A percentile compares a stretch with the other conserved stretches of the same genome.
Evolutionary conservation across 2,329 filamentous ascomycete genomes (phyloP).

Genomic region (Colletotrichum echinochloae): DNA sequence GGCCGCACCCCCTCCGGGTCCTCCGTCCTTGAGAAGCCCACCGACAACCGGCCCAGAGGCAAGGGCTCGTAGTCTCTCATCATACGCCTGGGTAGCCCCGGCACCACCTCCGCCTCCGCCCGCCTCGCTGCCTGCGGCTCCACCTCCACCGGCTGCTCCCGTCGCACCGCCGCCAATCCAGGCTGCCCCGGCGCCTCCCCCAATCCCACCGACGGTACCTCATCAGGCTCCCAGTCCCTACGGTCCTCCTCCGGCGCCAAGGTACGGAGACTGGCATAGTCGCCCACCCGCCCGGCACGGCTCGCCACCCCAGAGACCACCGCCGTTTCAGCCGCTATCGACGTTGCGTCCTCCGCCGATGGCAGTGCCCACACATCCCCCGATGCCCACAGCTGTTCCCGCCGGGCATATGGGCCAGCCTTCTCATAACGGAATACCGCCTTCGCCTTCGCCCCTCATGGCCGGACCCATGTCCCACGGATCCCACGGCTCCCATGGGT

Average conservation of each 20-base stretch:
- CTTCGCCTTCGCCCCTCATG: conserved; percentile 60
- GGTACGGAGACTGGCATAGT: conserved; percentile 58
- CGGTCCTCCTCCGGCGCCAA: conserved; percentile 41
- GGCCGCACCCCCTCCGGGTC: conserved; percentile 42
- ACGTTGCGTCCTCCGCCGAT: conserved; percentile 64
- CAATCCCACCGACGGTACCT: conserved; percentile 51
- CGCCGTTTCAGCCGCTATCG: conserved; percentile 52
- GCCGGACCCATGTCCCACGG: conserved; percentile 51
- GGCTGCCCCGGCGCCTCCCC: conserved; percentile 46
- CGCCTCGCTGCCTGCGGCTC: conserved; percentile 29
- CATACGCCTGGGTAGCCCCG: conserved; percentile 36
- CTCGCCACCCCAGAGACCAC: conserved; percentile 58
- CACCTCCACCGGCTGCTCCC: conserved; percentile 44
- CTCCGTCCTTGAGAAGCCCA: conserved; percentile 38
- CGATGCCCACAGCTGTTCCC: conserved; percentile 56
- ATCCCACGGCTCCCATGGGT: conserved; percentile 26
- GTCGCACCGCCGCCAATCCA: conserved; percentile 37
- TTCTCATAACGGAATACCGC: conserved; percentile 60
- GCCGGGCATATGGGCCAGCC: conserved; percentile 56
- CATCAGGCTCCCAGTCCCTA: conserved; percentile 53
- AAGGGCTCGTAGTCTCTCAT: conserved; percentile 39
- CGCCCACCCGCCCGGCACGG: conserved; percentile 63
- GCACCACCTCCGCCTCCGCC: conserved; percentile 38
- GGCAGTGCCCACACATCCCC: conserved; percentile 56
- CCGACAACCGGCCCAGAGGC: conserved; percentile 37